A percentile compares a stretch with the other conserved stretches of the same genome.
These are phyloP conservation scores for Exobasidium cylindrosporum DNA, from an alignment of 1,284 basidiomycete species.

Conservation along the genomic window DNA sequence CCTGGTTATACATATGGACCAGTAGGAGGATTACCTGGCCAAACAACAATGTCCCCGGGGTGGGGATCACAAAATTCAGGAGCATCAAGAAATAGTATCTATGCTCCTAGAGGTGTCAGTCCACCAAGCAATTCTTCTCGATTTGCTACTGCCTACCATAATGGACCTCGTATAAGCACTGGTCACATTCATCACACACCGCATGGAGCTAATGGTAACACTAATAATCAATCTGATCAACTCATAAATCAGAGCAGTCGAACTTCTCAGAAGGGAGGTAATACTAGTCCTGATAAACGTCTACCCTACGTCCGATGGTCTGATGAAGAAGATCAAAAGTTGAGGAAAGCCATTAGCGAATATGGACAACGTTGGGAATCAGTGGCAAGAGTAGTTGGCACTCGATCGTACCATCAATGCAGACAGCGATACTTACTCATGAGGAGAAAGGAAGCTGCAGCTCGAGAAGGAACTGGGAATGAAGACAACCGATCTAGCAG, in stretches of 20 bases:
- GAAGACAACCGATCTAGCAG: neutral
- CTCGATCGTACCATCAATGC: conserved; percentile 54
- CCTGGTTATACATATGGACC: conserved; percentile 11
- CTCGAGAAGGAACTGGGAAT: neutral
- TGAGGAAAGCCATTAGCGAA: conserved; percentile 49
- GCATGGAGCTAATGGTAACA: neutral
- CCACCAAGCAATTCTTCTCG: neutral
- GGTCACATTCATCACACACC: neutral
- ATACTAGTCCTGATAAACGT: conserved; percentile 51
- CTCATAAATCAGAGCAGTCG: neutral
- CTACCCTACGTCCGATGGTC: conserved; percentile 54
- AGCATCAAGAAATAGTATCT: conserved; percentile 2
- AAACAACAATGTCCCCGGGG: neutral
- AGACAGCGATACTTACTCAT: conserved; percentile 54
- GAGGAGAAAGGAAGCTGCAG: conserved; percentile 39
- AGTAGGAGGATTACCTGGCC: conserved; percentile 1
- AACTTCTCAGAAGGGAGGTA: conserved; percentile 31
- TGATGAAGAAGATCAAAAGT: conserved; percentile 50
- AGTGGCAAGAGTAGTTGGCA: conserved; percentile 53
- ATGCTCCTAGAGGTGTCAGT: conserved; percentile 1
- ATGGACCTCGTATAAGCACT: conserved; percentile 3
- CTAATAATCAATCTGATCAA: neutral
- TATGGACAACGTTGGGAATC: conserved; percentile 54
- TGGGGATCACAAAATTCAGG: conserved; percentile 4
- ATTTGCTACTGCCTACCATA: neutral